phyloP scores from a whole-genome alignment of 495 filamentous ascomycete species.

The Gamarada debralockiae region DNA sequence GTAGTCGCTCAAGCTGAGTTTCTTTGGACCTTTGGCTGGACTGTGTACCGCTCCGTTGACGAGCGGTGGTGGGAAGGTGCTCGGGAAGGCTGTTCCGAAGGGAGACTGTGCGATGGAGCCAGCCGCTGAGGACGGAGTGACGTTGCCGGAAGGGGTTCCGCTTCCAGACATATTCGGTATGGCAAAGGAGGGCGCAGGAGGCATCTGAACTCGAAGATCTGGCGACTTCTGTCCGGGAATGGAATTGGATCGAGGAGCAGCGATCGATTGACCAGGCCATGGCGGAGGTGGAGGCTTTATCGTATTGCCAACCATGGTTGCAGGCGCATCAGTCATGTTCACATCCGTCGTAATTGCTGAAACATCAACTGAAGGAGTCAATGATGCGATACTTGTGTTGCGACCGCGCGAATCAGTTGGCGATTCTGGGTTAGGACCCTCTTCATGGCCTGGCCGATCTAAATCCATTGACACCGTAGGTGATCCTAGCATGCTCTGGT shows the following conservation, averaged over 20 bases:
- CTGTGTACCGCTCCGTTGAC: constrained; percentile 42
- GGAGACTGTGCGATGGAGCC: constrained; percentile 49
- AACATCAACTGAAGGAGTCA: constrained; percentile 14
- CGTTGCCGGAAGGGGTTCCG: constrained; percentile 10
- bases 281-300: constrained; percentile 27
- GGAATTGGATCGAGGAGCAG: neutral
- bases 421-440: constrained; percentile 8
- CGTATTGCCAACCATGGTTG: constrained; percentile 6
- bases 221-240: constrained; percentile 14
- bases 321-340: constrained; percentile 20
- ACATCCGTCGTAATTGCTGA: constrained; percentile 7
- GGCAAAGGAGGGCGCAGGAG: constrained; percentile 37
- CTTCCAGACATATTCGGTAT: constrained; percentile 23
- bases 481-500: constrained; percentile 5
- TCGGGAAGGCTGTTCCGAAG: constrained; percentile 33
- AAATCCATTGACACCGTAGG: constrained; percentile 20
- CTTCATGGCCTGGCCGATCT: constrained; percentile 11
- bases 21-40: constrained; percentile 59
- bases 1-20: constrained; percentile 72
- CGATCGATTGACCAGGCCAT: constrained; percentile 9
- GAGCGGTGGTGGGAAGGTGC: constrained; percentile 38
- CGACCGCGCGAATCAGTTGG: constrained; percentile 14
- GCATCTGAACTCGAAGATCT: constrained; percentile 49
- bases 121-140: constrained; percentile 40
- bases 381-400: constrained; percentile 18